Evolutionary conservation across 371 early-diverging fungal genomes (phyloP), one percentile per base, ranked within the genome.

Genomic region (Nematocida ausubeli): DNA sequence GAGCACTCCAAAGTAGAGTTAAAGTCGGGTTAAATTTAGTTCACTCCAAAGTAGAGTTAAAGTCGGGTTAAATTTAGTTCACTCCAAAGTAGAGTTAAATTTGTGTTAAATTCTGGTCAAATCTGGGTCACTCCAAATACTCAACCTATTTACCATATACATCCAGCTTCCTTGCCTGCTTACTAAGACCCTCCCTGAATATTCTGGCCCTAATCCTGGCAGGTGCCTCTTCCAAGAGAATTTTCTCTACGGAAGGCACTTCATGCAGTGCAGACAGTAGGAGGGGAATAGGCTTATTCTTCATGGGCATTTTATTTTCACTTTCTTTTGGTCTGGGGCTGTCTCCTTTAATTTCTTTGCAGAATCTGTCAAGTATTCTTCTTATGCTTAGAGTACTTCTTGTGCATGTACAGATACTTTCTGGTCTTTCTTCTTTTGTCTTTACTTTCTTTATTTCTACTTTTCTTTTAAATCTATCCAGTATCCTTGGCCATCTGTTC

Each of bases 121-220:
- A n/a, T n/a, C n/a, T n/a, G n/a, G n/a, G n/a, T n/a, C n/a, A n/a
- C n/a, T n/a, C n/a, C n/a, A n/a, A n/a, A n/a, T n/a, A n/a, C n/a
- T n/a, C n/a, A n/a, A n/a, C n/a, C n/a, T n/a, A n/a, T n/a, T n/a
- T n/a, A n/a, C n/a, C n/a, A n/a, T 44, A 19, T 44, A 3, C 19
- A 19, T 19, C 19, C 19, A 44, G 54, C 54, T 54, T 54, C 24
- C 24, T 54, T 54, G 24, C 24, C 24, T 54, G 54, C 54, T 35
- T 60, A 28, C 35, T 60, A 28, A 60, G 16, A 12, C 60, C 60
- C 60, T 60, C 60, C 35, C 60, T 60, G 24, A 37, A 60, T 28
- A 60, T 60, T 34, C 60, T 35, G 6, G 60, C 14, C 14, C 60
- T 32, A 16, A 60, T 7, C 35, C 39, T 60, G 24, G 28, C 19